Percentiles rank a stretch among this genome's conserved stretches.
phyloP scores from a whole-genome alignment of 1,284 basidiomycete genomes.

The Sporisorium scitamineum region DNA sequence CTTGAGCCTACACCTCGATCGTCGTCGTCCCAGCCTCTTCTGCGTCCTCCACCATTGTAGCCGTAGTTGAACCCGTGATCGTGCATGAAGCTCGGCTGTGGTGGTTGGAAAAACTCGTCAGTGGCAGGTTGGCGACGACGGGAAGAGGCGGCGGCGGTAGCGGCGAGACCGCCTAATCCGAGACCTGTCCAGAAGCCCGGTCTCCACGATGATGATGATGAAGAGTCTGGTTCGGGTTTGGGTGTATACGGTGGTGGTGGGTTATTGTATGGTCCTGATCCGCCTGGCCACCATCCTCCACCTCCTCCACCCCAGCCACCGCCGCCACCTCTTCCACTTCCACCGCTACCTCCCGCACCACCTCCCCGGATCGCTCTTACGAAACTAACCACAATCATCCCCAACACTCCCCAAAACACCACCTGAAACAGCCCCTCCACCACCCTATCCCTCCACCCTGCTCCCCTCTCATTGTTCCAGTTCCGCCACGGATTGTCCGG shows the following conservation, averaged over 20 bases:
- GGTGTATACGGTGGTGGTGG: conserved; percentile 83
- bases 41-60: conserved; percentile 3
- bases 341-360: conserved; percentile 58
- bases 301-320: conserved; percentile 72
- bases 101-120: background rate
- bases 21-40: conserved; percentile 24
- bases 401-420: conserved; percentile 72
- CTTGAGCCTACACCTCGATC: conserved; percentile 10
- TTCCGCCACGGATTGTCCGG: conserved; percentile 26
- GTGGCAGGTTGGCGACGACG: conserved; percentile 2
- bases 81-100: background rate
- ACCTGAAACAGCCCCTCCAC: conserved; percentile 73
- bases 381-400: conserved; percentile 34
- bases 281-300: conserved; percentile 51
- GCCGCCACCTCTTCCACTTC: conserved; percentile 62
- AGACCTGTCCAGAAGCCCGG: conserved; percentile 63
- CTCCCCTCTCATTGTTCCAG: background rate
- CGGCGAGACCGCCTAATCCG: conserved; percentile 42
- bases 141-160: conserved; percentile 20
- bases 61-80: conserved; percentile 5
- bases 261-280: conserved; percentile 1
- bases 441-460: conserved; percentile 44
- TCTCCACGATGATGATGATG: conserved; percentile 29
- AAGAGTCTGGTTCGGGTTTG: conserved; percentile 69
- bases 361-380: conserved; percentile 16